phyloP scores from a whole-genome alignment of 805 yeast genomes.

The Pichia gijzeniarum region DNA sequence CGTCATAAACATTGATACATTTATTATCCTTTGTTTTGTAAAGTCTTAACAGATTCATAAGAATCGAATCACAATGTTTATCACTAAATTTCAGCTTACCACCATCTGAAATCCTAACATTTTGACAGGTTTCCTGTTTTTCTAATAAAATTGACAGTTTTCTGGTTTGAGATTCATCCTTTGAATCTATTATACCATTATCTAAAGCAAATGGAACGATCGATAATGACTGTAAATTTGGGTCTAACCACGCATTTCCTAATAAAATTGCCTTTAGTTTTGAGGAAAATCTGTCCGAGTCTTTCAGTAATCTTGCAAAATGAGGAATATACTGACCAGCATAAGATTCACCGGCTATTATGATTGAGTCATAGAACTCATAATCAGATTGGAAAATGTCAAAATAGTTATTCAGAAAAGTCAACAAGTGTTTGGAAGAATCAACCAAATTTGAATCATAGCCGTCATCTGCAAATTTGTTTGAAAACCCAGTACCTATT shows the following conservation, averaged over 20 bases:
- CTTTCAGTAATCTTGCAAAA: conserved; percentile 57
- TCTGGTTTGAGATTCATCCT: conserved; percentile 24
- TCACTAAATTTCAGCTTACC: conserved; percentile 17
- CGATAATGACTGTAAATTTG: conserved; percentile 75
- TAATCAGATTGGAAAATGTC: conserved; percentile 58
- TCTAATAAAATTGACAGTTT: conserved; percentile 36
- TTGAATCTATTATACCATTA: conserved; percentile 44
- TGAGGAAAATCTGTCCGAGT: conserved; percentile 32
- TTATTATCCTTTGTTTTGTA: conserved; percentile 23
- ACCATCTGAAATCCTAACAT: conserved; percentile 34
- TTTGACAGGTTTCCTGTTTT: conserved; percentile 57
- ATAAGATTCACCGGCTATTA: conserved; percentile 90
- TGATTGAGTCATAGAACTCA: conserved; percentile 45
- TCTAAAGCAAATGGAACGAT: conserved; percentile 65
- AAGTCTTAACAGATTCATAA: conserved; percentile 32
- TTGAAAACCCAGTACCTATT: conserved; percentile 86
- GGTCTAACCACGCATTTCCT: conserved; percentile 95
- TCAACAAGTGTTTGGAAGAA: conserved; percentile 56
- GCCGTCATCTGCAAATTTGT: conserved; percentile 34
- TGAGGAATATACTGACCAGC: conserved; percentile 97
- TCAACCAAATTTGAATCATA: conserved; percentile 49
- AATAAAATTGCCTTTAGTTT: conserved; percentile 64
- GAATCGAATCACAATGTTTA: conserved; percentile 35
- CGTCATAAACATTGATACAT: conserved; percentile 84
- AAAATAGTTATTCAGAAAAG: conserved; percentile 61